Conservation (phyloP, 805 yeast species). For the Saturnispora dispora region DNA sequence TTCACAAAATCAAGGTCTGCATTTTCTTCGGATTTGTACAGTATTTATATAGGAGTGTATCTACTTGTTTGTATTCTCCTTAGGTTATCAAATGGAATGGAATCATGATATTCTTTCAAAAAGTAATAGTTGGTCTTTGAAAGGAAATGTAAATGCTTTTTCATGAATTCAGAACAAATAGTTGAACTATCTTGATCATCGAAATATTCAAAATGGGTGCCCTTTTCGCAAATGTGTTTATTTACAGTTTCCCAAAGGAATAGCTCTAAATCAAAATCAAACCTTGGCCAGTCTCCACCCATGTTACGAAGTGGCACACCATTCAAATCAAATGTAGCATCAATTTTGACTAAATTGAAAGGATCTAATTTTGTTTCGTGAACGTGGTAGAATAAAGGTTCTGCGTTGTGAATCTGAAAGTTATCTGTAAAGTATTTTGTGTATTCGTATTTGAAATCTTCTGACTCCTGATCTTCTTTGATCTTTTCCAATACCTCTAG, state of each 20-base stretch:
- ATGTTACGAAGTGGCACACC: constrained; percentile 14
- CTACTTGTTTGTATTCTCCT: constrained; percentile 3
- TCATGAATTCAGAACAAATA: constrained; percentile 11
- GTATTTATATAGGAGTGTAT: neutral
- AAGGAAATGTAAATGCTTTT: constrained; percentile 11
- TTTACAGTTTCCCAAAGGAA: constrained; percentile 18
- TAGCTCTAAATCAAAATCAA: constrained; percentile 17
- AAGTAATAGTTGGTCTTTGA: constrained; percentile 1
- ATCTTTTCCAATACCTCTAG: constrained; percentile 15
- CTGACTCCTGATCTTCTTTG: constrained; percentile 10
- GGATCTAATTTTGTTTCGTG: constrained; percentile 43
- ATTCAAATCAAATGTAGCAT: constrained; percentile 10
- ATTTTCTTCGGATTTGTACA: neutral
- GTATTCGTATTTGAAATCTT: constrained; percentile 14
- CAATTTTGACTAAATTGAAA: constrained; percentile 22
- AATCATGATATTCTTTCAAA: constrained; percentile 6
- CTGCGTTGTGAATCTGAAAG: constrained; percentile 14
- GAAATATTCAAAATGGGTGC: constrained; percentile 9
- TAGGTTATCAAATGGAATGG: constrained; percentile 9
- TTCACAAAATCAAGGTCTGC: neutral
- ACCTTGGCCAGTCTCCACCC: constrained; percentile 16
- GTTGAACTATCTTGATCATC: constrained; percentile 4
- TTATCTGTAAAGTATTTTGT: constrained; percentile 11
- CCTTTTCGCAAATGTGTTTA: constrained; percentile 15
- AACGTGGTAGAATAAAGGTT: constrained; percentile 29